phyloP scores from a whole-genome alignment of 2,329 filamentous ascomycete genomes.

The Rutstroemia sp. region DNA sequence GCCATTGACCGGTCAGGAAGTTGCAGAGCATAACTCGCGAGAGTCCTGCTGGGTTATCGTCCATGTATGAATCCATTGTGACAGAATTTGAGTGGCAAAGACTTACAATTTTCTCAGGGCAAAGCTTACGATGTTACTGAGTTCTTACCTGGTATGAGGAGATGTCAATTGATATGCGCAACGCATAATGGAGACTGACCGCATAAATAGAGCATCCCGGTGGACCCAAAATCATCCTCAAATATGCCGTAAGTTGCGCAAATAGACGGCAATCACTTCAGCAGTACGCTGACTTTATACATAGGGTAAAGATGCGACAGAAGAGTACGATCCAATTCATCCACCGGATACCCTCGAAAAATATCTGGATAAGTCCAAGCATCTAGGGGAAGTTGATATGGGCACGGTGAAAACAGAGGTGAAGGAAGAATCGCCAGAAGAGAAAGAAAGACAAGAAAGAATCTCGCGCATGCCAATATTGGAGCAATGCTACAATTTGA shows the following conservation, averaged over 20 bases:
- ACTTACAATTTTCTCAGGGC: conserved; percentile 39
- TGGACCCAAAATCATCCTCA: conserved; percentile 86
- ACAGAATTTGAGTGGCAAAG: conserved; percentile 4
- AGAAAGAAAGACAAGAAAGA: conserved; percentile 67
- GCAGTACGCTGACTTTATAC: not conserved
- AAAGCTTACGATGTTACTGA: conserved; percentile 87
- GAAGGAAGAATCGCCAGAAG: conserved; percentile 61
- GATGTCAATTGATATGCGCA: not conserved
- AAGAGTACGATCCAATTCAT: conserved; percentile 84
- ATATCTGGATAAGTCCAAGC: conserved; percentile 78
- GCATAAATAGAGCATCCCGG: conserved; percentile 66
- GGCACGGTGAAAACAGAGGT: conserved; percentile 61
- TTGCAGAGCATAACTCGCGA: conserved; percentile 68
- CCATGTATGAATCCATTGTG: conserved; percentile 44
- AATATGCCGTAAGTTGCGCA: conserved; percentile 62
- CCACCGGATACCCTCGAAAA: conserved; percentile 82
- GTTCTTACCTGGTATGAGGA: conserved; percentile 61
- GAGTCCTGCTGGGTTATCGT: conserved; percentile 91
- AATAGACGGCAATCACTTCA: not conserved
- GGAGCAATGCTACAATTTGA: conserved; percentile 84
- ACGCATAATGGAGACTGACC: not conserved
- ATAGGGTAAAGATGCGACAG: conserved; percentile 82
- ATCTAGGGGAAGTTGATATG: conserved; percentile 88
- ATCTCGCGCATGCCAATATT: conserved; percentile 69
- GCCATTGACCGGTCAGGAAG: conserved; percentile 43